phyloP scores from a whole-genome alignment of 1,284 basidiomycete species.

The Stereum hirsutum region DNA sequence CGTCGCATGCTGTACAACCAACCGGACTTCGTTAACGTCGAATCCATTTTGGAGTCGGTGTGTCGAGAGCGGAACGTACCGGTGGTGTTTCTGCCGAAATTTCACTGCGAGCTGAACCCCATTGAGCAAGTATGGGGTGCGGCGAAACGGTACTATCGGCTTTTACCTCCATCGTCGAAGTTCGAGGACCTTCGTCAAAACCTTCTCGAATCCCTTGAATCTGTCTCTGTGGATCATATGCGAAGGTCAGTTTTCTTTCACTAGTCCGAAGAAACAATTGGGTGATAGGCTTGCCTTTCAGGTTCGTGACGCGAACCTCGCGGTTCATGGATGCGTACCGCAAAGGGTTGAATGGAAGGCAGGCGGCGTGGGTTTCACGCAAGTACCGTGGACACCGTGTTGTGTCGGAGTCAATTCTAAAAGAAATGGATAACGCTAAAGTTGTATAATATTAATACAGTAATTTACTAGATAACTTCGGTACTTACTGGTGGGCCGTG shows the following conservation, averaged over 20 bases:
- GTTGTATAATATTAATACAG: too few relatives aligned
- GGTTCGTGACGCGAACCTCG: background rate
- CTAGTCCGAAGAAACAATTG: background rate
- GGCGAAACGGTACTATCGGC: conserved; percentile 6
- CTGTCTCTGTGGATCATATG: conserved; percentile 1
- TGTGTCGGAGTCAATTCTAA: too few relatives aligned
- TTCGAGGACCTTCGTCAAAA: conserved; percentile 13
- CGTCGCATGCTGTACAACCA: conserved; percentile 16
- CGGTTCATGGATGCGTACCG: background rate
- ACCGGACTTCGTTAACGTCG: conserved; percentile 17
- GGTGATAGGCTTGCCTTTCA: background rate
- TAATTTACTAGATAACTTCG: too few relatives aligned
- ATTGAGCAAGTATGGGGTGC: conserved; percentile 4
- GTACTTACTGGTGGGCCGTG: too few relatives aligned
- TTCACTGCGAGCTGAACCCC: conserved; percentile 2
- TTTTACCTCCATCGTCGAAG: conserved; percentile 8
- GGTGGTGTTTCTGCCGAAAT: background rate
- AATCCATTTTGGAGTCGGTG: conserved; percentile 12
- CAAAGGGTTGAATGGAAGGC: too few relatives aligned
- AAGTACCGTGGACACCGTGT: background rate
- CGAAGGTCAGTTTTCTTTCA: background rate
- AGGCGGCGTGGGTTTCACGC: background rate
- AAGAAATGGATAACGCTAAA: too few relatives aligned
- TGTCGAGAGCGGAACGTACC: background rate
- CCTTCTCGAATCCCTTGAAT: conserved; percentile 9